Percentiles rank a stretch among this genome's conserved stretches.
Conservation (phyloP, 148 eudicot species). For the Chenopodium suecicum region DNA sequence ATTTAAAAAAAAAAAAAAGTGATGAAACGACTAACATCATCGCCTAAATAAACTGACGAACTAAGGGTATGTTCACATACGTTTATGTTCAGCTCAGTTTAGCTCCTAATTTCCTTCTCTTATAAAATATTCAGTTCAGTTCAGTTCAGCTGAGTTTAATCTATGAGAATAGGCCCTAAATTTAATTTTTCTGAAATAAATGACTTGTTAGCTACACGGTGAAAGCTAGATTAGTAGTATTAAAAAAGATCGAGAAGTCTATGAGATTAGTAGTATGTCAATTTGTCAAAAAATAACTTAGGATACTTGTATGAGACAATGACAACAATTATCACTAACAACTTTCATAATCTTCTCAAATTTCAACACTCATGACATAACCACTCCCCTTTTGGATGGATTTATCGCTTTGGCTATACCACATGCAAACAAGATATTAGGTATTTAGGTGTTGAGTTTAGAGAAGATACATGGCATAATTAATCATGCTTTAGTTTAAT, state of each 20-base stretch:
- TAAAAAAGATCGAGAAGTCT: not conserved
- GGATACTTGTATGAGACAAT: slow-evolving; percentile 19
- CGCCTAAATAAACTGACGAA: no score
- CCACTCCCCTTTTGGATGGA: not conserved
- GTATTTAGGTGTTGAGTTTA: not conserved
- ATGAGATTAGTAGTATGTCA: not conserved
- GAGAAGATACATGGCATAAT: not conserved
- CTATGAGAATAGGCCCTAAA: no score
- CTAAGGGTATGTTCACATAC: no score
- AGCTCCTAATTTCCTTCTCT: no score
- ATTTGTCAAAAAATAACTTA: slow-evolving; percentile 12
- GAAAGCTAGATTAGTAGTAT: no score
- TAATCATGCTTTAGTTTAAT: not conserved
- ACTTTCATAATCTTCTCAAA: slow-evolving; percentile 23
- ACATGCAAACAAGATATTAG: slow-evolving; percentile 6
- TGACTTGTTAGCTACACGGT: no score
- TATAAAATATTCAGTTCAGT: no score
- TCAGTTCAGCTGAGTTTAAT: no score
- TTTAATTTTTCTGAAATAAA: no score
- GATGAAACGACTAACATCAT: no score
- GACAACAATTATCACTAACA: not conserved
- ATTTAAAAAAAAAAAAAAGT: no score
- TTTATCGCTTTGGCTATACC: not conserved
- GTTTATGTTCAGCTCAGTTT: no score
- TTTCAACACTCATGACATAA: slow-evolving; percentile 17